These are phyloP conservation scores for Lomentospora prolificans DNA, from an alignment of 2,329 filamentous ascomycete species.

Conservation along the genomic window DNA sequence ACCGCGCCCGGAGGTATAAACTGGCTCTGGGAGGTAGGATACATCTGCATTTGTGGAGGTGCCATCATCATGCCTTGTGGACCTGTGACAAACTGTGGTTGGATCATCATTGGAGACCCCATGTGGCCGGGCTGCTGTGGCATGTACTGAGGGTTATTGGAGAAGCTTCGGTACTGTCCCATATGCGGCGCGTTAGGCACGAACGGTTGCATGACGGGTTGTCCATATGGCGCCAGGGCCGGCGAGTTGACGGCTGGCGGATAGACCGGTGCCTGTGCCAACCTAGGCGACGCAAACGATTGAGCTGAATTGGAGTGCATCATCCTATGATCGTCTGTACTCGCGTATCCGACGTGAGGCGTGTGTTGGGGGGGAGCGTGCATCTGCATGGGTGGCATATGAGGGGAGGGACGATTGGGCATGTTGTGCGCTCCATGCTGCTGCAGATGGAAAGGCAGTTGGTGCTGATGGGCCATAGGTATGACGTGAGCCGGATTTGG, in stretches of 20 bases:
- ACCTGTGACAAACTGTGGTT: conserved; percentile 62
- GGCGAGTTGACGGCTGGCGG: conserved; percentile 58
- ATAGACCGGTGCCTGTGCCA: conserved; percentile 62
- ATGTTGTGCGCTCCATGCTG: conserved; percentile 62
- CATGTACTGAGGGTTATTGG: conserved; percentile 61
- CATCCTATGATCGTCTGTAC: conserved; percentile 79
- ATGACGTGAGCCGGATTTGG: conserved; percentile 60
- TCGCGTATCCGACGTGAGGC: conserved; percentile 56
- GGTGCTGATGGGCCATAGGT: conserved; percentile 71
- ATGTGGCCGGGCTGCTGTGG: conserved; percentile 61
- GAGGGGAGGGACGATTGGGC: conserved; percentile 51
- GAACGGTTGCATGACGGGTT: conserved; percentile 61
- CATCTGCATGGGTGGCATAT: conserved; percentile 69
- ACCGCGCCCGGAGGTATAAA: conserved; percentile 47
- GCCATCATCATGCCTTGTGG: conserved; percentile 56
- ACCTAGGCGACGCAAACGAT: conserved; percentile 75
- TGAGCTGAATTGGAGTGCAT: conserved; percentile 75
- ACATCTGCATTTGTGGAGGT: conserved; percentile 72
- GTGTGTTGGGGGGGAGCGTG: conserved; percentile 65
- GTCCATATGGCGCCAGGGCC: conserved; percentile 60
- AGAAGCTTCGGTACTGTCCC: conserved; percentile 59
- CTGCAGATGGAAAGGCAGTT: conserved; percentile 74
- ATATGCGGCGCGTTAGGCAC: conserved; percentile 64
- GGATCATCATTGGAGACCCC: conserved; percentile 76
- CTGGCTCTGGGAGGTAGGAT: conserved; percentile 54